Evolutionary conservation across 371 early-diverging fungal species (phyloP).

Genomic region (Mucor lusitanicus): DNA sequence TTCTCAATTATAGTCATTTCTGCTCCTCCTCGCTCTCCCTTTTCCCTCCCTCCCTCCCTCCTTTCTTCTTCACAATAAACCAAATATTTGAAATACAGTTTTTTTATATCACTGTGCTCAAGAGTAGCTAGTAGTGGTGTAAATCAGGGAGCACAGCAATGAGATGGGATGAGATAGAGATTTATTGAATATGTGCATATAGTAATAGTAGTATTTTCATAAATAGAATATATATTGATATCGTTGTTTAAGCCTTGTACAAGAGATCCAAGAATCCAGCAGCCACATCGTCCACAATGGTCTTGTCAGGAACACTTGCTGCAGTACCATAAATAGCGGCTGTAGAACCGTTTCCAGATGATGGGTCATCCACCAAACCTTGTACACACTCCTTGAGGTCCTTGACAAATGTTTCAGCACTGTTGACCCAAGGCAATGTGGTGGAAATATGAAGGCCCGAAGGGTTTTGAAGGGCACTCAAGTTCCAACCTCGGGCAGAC

Average conservation of each 20-base stretch:
- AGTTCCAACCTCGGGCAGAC: slow-evolving; percentile 78
- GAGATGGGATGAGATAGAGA: background rate
- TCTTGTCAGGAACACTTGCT: slow-evolving; percentile 83
- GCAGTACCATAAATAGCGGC: slow-evolving; percentile 93
- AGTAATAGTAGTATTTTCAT: background rate
- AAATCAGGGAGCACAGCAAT: background rate
- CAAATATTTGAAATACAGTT: background rate
- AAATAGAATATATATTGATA: background rate
- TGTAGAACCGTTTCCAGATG: slow-evolving; percentile 69
- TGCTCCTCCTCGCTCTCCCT: background rate
- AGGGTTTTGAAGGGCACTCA: slow-evolving; percentile 90
- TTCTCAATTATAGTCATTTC: background rate
- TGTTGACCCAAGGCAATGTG: slow-evolving; percentile 78
- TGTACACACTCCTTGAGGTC: slow-evolving; percentile 80
- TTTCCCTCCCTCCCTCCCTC: background rate
- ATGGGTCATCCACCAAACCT: slow-evolving; percentile 69
- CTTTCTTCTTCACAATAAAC: background rate
- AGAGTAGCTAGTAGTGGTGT: too few relatives aligned
- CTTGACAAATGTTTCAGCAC: slow-evolving; percentile 73
- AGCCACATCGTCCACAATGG: slow-evolving; percentile 84
- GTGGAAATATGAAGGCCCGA: slow-evolving; percentile 89
- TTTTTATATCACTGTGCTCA: background rate
- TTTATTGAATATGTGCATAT: background rate
- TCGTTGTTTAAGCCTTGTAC: slow-evolving; percentile 62
- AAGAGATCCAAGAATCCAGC: slow-evolving; percentile 85